Base-by-base conservation (phyloP, 108 stramenopile genomes). In the Skeletonema costatum region DNA sequence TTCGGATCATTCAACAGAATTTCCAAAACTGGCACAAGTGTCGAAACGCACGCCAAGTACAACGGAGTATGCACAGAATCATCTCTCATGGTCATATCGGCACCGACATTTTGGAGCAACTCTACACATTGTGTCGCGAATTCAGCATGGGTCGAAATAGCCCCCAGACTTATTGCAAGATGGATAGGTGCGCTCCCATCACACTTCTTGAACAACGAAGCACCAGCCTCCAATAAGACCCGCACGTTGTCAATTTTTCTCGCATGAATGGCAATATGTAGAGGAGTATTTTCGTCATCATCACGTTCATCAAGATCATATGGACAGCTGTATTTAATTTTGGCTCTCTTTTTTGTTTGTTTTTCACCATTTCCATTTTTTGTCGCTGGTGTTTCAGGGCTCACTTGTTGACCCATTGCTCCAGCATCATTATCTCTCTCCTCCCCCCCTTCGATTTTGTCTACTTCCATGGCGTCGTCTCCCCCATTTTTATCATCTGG, bases 291-390 rank as follows among this genome's bases (percentile, higher is more conserved):
- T 73, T 93, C 96, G 75, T 94, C 93, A 46, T 78, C 87, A 48
- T 97, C 96, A 6, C 93, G 84, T 62, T 92, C 92, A 70, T 96
- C 93, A 10, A 96, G 67, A 68, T 96, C 87, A 72, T 92, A 85
- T 2, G 93, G 93, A 72, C 90, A 94, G 70, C 85, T 88, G 68
- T 77, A 94, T 25, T 72, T 76, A 29, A 69, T 63, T 60, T 63
- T 62, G 60, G 71, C 77, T 21, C 71, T 69, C 61, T 78, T 85
- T 38, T 14, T 48, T 38, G 81, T 84, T 68, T 74, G 82, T 19
- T 59, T 29, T n/a, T 73, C 32, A 25, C 68, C 19, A 58, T 68
- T 44, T 13, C 73, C 53, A n/a, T 29, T 31, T 21, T 51, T 44
- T 6, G 9, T 39, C 51, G 59, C 38, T 25, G 61, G 42, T 31